These are phyloP conservation scores for Aspergillus panamensis DNA, from an alignment of 495 filamentous ascomycete species.

Conservation along the genomic window DNA sequence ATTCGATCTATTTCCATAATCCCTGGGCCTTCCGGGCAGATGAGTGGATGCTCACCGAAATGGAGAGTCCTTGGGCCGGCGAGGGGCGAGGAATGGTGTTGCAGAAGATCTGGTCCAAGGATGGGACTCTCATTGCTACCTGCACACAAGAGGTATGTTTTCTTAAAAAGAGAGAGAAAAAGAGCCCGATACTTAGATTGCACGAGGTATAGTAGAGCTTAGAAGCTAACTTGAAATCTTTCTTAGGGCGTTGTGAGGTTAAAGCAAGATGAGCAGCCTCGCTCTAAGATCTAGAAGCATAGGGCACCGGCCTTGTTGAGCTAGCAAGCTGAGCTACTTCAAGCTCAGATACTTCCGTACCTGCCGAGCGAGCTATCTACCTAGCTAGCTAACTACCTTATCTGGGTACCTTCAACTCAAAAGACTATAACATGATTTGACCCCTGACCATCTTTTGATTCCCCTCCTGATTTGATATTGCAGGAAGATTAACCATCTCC, in stretches of 20 bases:
- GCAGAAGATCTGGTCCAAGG: constrained; percentile 81
- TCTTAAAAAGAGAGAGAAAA: background rate
- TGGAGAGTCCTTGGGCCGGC: constrained; percentile 90
- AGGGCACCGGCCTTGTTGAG: background rate
- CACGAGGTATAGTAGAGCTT: background rate
- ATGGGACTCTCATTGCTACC: constrained; percentile 75
- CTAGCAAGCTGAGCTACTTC: background rate
- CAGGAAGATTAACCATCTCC: too few species aligned
- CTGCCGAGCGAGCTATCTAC: background rate
- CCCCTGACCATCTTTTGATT: too few species aligned
- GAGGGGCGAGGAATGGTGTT: constrained; percentile 83
- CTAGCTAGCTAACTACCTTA: background rate
- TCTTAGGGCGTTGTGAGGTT: constrained; percentile 44
- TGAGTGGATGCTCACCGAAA: constrained; percentile 92
- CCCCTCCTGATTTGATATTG: too few species aligned
- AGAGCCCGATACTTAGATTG: background rate
- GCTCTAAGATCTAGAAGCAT: constrained; percentile 37
- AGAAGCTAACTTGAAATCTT: constrained; percentile 6
- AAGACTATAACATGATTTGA: too few species aligned
- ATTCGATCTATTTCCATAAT: constrained; percentile 93
- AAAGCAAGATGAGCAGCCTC: constrained; percentile 42
- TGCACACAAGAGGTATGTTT: constrained; percentile 45
- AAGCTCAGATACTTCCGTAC: background rate
- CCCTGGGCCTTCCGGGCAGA: constrained; percentile 75
- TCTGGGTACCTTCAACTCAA: too few species aligned